Percentiles rank a stretch among this genome's conserved stretches.
Conservation (phyloP, 1,284 basidiomycete genomes). For the Cutaneotrichosporon cutaneum region DNA sequence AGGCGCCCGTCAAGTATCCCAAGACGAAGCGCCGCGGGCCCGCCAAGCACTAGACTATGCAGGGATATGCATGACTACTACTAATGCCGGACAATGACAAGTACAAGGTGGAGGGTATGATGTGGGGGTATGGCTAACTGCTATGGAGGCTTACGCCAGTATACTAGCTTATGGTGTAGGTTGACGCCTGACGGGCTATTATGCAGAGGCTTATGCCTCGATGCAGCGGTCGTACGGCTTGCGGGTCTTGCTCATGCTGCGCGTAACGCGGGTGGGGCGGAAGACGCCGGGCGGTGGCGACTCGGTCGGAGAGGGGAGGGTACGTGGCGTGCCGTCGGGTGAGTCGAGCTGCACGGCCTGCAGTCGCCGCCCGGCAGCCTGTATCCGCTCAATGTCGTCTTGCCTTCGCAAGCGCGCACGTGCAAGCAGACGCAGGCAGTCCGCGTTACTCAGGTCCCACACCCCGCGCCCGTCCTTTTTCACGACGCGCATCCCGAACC, state of each 20-base stretch:
- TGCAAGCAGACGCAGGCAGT: not conserved
- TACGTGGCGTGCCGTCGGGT: not conserved
- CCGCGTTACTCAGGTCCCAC: not conserved
- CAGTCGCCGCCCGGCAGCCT: not conserved
- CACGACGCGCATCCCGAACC: slow-evolving; percentile 2
- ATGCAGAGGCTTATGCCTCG: not conserved
- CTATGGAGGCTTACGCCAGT: not conserved
- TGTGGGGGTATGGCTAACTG: not conserved
- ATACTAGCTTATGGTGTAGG: not conserved
- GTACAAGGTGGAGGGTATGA: not conserved
- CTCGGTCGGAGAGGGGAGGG: not conserved
- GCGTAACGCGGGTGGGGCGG: not conserved
- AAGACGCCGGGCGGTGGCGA: not conserved
- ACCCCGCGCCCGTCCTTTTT: not conserved
- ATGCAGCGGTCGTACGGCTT: slow-evolving; percentile 3
- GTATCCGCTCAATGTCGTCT: not conserved
- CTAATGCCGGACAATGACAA: not conserved
- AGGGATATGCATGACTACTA: slow-evolving; percentile 2
- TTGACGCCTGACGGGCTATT: no score
- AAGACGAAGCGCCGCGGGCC: slow-evolving; percentile 55
- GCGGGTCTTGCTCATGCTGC: slow-evolving; percentile 1
- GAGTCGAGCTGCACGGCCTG: not conserved
- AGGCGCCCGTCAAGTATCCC: slow-evolving; percentile 74
- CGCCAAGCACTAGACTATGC: slow-evolving; percentile 36
- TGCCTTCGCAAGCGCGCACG: not conserved